These are phyloP conservation scores for Trichosporon asahii DNA, from an alignment of 1,284 basidiomycete genomes.

Conservation along the genomic window DNA sequence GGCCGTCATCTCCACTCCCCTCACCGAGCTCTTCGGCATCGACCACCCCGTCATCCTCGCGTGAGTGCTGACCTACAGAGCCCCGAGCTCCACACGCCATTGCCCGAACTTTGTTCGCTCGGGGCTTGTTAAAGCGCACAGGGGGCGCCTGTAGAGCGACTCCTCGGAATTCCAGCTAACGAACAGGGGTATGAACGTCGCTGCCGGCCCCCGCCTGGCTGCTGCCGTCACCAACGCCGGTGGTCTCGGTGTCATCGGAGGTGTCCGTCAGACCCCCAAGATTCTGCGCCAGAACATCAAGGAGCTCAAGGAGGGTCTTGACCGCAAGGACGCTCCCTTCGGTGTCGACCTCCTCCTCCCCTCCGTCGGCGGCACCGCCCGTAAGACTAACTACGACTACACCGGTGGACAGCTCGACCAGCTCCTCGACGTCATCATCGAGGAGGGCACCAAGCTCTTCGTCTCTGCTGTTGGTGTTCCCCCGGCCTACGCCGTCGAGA, in stretches of 20 bases:
- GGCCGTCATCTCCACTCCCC: constrained; percentile 58
- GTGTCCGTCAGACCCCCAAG: constrained; percentile 54
- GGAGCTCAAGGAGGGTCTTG: constrained; percentile 66
- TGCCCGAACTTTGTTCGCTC: constrained; percentile 7
- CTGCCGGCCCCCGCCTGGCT: constrained; percentile 76
- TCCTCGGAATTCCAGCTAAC: not conserved
- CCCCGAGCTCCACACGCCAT: constrained; percentile 5
- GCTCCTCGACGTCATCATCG: constrained; percentile 80
- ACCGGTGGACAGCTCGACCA: constrained; percentile 69
- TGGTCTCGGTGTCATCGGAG: constrained; percentile 82
- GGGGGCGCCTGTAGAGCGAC: not conserved
- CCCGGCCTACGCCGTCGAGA: constrained; percentile 70
- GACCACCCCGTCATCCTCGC: constrained; percentile 84
- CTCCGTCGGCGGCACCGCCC: constrained; percentile 71
- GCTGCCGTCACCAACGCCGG: constrained; percentile 74
- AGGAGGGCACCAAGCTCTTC: constrained; percentile 75
- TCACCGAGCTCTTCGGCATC: constrained; percentile 79
- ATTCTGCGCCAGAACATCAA: constrained; percentile 60
- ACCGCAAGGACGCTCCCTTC: constrained; percentile 60
- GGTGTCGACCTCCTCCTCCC: constrained; percentile 83
- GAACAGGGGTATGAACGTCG: constrained; percentile 68
- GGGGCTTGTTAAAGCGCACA: not conserved
- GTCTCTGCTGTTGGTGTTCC: constrained; percentile 79
- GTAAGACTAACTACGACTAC: constrained; percentile 68
- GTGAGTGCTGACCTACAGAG: not conserved